Base-by-base conservation (phyloP, 2,329 filamentous ascomycete genomes). In the Cytospora mali region DNA sequence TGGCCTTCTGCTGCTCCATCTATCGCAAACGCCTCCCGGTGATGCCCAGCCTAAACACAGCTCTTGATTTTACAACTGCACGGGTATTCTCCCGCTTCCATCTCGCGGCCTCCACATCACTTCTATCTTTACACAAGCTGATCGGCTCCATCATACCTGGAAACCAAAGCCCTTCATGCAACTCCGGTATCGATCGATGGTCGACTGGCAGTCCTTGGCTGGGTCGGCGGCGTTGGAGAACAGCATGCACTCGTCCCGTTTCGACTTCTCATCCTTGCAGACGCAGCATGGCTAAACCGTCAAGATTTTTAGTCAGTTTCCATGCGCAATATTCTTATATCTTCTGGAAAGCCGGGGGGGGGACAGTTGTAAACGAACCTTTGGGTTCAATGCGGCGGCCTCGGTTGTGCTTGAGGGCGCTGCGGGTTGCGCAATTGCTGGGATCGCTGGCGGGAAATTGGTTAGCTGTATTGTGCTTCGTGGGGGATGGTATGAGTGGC, bases 221-320 rank as follows among this genome's bases (percentile, higher is more conserved):
- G 95, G 92, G 73, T 97, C 90, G 72, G 88, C 84, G 65, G 91
- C 84, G 66, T 86, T 93, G 61, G 92, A 96, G 81, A 98, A 97
- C 62, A 99, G 90, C 94, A 99, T 98, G 83, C 95, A 99, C 79
- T 99, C 93, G 80, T 99, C 95, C 67, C 95, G 92, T 70, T 85
- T 85, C 46, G 91, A 83, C 78, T 99, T 99, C 77, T 99, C 93
- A 51, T 95, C 87, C 75, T 93, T 97, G 86, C 95, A 99, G 31
- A 98, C 95, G 75, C 95, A 98, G 85, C 95, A 98, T 50, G 94
- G 94, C 92, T 97, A 72, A n/a, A 64, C 25, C 4, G n/a, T 7
- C n/a, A n/a, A 21, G 5, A 3, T n/a, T 21, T 11, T 25, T 2
- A 1, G 7, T 39, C 42, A 42, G 49, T 5, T 31, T 39, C 50